Evolutionary conservation across 331 rosid species (phyloP), one percentile per base, ranked within the genome.

Genomic region (Dryas integrifolia): DNA sequence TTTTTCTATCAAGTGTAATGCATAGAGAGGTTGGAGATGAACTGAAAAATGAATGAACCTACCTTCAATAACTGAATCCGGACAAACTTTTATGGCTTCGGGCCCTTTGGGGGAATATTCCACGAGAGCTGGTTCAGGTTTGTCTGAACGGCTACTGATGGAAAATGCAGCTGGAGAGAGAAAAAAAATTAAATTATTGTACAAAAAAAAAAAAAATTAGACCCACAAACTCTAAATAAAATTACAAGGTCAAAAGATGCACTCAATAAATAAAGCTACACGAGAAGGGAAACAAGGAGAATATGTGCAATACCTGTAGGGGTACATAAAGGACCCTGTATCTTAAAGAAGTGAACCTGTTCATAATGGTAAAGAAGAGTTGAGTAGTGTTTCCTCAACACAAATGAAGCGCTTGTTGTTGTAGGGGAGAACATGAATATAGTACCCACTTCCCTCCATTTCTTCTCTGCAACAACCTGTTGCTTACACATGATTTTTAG

Each of bases 361-460:
- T 95, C 99, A 51, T 87, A 95, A 81, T 90, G 92, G 80, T 77
- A 92, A 10, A 95, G 99, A 63, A 90, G 97, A 81, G 78, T 87
- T 5, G 74, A 76, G 72, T 95, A 95, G 77, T 92, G 99, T 57
- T 92, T 95, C 72, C 92, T 89, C 56, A 95, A 69, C 12, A 95
- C 97, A 79, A 87, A 95, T 4, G 99, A 95, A 78, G 98, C 98
- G 57, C 99, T 95, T 2, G 98, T 92, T 16, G 98, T 92, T 0
- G 98, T 90, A 1, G 99, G 85, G 49, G 97, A 86, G 80, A 95
- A 95, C 76, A 64, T 92, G 79, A 95, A 95, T 0, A 87, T 74
- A 59, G 70, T 78, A 16, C 96, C 96, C 61, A 92, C 97, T 90
- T 95, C 97, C 87, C 99, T 95, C 99, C 99, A 95, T 78, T 92